Conservation (phyloP, 176 grass and related monocot species). For the Hsuehochloa calcarea region DNA sequence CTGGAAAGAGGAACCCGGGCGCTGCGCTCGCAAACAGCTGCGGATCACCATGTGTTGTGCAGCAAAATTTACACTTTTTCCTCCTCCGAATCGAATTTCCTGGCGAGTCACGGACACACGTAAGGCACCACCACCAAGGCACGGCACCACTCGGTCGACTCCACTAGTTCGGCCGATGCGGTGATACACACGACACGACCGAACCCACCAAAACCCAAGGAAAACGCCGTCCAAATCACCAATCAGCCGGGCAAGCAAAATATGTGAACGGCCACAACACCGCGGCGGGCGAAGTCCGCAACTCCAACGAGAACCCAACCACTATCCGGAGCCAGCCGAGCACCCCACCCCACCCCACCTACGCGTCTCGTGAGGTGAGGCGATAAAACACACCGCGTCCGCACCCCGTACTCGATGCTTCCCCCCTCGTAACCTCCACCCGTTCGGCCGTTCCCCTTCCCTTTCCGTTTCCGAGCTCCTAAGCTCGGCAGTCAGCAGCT, state of each 20-base stretch:
- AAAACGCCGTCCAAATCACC: background rate
- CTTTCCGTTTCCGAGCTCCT: slow-evolving; percentile 7
- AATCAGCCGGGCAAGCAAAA: background rate
- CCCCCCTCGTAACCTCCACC: slow-evolving; percentile 33
- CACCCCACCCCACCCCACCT: background rate
- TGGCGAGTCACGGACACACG: slow-evolving; percentile 35
- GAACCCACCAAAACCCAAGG: background rate
- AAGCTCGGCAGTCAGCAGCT: background rate
- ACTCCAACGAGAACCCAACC: background rate
- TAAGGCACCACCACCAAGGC: slow-evolving; percentile 11
- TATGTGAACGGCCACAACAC: background rate
- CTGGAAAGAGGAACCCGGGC: background rate
- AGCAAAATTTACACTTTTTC: background rate
- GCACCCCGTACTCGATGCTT: slow-evolving; percentile 18
- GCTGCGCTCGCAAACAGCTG: background rate
- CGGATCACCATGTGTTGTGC: background rate
- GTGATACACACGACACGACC: background rate
- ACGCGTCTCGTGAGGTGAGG: slow-evolving; percentile 30
- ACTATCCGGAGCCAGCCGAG: background rate
- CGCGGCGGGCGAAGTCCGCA: slow-evolving; percentile 23
- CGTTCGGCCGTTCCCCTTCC: background rate
- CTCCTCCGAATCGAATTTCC: slow-evolving; percentile 1
- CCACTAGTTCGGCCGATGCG: background rate
- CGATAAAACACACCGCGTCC: slow-evolving; percentile 47
- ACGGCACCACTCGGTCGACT: slow-evolving; percentile 10